Evolutionary conservation across 352 stramenopile species (phyloP).

Genomic region (Elongisporangium prolatum): DNA sequence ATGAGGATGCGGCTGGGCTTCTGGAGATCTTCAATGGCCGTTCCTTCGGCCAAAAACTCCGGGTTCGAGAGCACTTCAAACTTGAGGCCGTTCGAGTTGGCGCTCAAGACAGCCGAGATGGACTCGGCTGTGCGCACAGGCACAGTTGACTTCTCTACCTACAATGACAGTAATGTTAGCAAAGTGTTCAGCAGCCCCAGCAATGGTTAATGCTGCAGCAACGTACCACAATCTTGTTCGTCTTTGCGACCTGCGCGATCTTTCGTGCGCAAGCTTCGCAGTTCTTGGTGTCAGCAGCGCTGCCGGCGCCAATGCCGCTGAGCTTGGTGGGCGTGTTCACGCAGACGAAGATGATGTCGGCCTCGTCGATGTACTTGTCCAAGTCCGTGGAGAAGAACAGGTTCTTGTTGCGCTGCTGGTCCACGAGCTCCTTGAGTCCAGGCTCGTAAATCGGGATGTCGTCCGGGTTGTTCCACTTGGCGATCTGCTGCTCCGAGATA

Average conservation of each 20-base stretch:
- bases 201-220: constrained; percentile 2
- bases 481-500: constrained; percentile 94
- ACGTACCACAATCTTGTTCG: constrained; percentile 95
- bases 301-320: constrained; percentile 95
- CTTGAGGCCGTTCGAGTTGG: constrained; percentile 91
- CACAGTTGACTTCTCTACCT: constrained; percentile 98
- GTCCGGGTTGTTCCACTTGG: constrained; percentile 95
- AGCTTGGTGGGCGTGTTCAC: constrained; percentile 99
- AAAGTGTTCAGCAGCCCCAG: not conserved
- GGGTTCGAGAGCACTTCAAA: constrained; percentile 99
- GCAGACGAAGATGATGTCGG: constrained; percentile 99
- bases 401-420: constrained; percentile 90
- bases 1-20: constrained; percentile 97
- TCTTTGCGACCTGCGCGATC: constrained; percentile 94
- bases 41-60: constrained; percentile 99
- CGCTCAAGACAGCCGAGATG: constrained; percentile 93
- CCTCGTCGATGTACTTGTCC: constrained; percentile 94
- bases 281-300: constrained; percentile 99
- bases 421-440: constrained; percentile 95
- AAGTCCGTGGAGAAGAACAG: constrained; percentile 99
- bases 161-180: not conserved
- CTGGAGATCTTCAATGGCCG: constrained; percentile 96
- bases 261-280: constrained; percentile 97
- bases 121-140: constrained; percentile 98
- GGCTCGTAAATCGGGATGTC: constrained; percentile 99